Percentiles rank a stretch among this genome's conserved stretches.
Evolutionary conservation across 768 basidiomycete species (phyloP).

Genomic region (Leccinum broughii): DNA sequence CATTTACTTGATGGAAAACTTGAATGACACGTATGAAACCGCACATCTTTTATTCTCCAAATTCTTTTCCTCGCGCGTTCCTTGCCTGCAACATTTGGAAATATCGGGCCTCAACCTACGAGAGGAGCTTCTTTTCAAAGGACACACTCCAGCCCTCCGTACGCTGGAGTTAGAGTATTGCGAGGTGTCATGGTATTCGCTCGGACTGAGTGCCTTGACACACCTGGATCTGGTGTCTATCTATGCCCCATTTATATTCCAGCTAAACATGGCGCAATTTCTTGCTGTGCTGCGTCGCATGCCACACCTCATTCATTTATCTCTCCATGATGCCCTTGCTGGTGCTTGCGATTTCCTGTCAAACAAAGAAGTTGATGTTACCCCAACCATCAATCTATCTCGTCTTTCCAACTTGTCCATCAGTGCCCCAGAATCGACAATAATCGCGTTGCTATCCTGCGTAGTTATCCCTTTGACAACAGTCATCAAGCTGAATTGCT

Average conservation of each 20-base stretch:
- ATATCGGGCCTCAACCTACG: neutral
- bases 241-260: constrained; percentile 8
- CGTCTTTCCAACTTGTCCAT: constrained; percentile 6
- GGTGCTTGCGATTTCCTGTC: neutral
- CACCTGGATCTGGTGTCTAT: constrained; percentile 34
- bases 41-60: neutral
- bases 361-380: neutral
- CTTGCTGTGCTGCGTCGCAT: constrained; percentile 33
- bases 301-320: constrained; percentile 34
- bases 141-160: constrained; percentile 1
- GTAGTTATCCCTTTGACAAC: neutral
- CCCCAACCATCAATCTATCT: neutral
- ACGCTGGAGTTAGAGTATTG: neutral
- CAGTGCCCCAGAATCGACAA: constrained; percentile 1
- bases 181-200: neutral
- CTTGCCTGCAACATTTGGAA: neutral
- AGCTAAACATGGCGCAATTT: constrained; percentile 34
- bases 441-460: constrained; percentile 3
- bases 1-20: too few species aligned
- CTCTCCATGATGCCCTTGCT: constrained; percentile 35
- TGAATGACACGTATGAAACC: too few species aligned
- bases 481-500: neutral
- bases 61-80: neutral
- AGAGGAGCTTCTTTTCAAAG: neutral
- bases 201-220: constrained; percentile 28